Base-by-base conservation (phyloP, 1,284 basidiomycete species). In the Inonotus obliquus region DNA sequence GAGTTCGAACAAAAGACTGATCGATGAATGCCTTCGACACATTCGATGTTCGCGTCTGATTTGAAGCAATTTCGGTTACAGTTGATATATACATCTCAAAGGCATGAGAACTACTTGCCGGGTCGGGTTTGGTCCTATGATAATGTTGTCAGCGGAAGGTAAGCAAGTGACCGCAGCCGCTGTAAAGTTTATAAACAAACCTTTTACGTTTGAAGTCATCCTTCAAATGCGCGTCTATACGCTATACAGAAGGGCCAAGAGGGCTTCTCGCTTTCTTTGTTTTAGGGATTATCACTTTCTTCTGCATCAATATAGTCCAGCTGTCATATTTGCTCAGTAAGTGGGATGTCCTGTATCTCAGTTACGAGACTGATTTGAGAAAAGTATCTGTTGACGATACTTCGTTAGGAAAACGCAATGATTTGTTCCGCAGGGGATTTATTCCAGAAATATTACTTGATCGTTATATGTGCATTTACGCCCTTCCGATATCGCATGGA, bases 141-240 rank as follows among this genome's bases (percentile, higher is more conserved):
- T 52, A 14, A 59, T 53, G 1, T 41, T 52, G 13, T 10, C 39
- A 9, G 37, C 48, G 3, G 57, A 52, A 37, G 32, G 37, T 49
- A 14, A 23, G 37, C 35, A 11, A 37, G 38, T 29, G 9, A 4
- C 29, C 21, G n/a, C 35, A 27, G 2, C 14, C n/a, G 39, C 14
- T 10, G 4, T 37, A 5, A 0, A 10, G n/a, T 14, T 29, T 9
- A 41, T 29, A 59, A 4, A 17, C 4, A 11, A 19, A 21, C 11
- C 4, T 48, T 21, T 11, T n/a, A 32, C 32, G 9, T 38, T 21
- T 13, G 19, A 17, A 59, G 57, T 59, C 10, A 59, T 59, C 10
- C 48, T 59, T 23, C 29, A 41, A 23, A 59, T 59, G 57, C 57
- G 52, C 7, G 59, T 55, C 2, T 60, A 55, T 39, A 52, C 59